A percentile compares a stretch with the other conserved stretches of the same genome.
phyloP scores from a whole-genome alignment of 495 filamentous ascomycete genomes.

The Tetracladium setigerum region DNA sequence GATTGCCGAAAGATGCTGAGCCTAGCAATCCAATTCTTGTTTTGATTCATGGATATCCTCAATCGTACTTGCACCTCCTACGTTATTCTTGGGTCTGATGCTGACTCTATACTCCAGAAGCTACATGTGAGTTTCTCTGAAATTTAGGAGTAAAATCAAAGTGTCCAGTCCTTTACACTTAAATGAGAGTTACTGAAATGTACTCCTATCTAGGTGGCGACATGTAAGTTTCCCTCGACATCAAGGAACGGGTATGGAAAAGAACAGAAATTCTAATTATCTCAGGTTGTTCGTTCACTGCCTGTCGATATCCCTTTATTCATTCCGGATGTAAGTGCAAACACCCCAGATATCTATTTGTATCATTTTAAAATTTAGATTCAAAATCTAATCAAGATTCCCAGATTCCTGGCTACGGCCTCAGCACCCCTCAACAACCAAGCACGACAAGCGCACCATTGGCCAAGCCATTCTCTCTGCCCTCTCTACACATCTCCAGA shows the following conservation, averaged over 20 bases:
- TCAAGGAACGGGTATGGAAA: no score
- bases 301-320: conserved; percentile 25
- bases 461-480: conserved; percentile 30
- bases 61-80: conserved; percentile 9
- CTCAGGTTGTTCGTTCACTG: conserved; percentile 13
- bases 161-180: neutral
- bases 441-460: conserved; percentile 27
- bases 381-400: neutral
- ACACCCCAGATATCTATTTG: neutral
- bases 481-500: conserved; percentile 18
- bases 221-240: conserved; percentile 9
- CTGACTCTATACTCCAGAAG: conserved; percentile 4
- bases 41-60: conserved; percentile 28
- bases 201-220: conserved; percentile 16
- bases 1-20: conserved; percentile 1
- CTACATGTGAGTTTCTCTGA: conserved; percentile 5
- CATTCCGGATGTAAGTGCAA: conserved; percentile 27
- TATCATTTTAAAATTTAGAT: neutral
- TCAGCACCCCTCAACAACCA: conserved; percentile 20
- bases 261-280: neutral
- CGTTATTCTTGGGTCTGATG: neutral
- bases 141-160: conserved; percentile 3
- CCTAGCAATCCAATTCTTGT: conserved; percentile 20
- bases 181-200: neutral
- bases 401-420: conserved; percentile 40